A percentile compares a stretch with the other conserved stretches of the same genome.
Evolutionary conservation across 495 filamentous ascomycete species (phyloP).

Genomic region (Cercophora scortea): DNA sequence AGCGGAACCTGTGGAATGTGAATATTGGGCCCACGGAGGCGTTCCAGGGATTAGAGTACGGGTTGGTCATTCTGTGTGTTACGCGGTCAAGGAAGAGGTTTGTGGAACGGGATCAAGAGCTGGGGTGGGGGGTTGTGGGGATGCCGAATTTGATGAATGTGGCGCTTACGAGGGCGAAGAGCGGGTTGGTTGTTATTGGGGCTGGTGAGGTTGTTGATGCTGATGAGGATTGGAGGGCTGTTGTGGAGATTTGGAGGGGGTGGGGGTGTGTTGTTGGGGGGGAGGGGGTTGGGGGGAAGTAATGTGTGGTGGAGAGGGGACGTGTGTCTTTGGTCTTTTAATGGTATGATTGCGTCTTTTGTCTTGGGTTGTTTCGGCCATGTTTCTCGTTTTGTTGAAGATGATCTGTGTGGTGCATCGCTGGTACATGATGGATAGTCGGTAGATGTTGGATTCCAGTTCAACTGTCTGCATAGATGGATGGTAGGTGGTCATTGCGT

Average conservation of each 20-base stretch:
- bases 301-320: background rate
- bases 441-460: no score
- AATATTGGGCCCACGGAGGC: constrained; percentile 51
- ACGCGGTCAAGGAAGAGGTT: constrained; percentile 42
- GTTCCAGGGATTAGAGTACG: constrained; percentile 48
- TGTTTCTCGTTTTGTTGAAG: no score
- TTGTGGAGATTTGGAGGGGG: constrained; percentile 35
- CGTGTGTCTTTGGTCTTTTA: no score
- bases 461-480: no score
- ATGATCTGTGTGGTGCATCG: no score
- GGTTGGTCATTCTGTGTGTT: constrained; percentile 49
- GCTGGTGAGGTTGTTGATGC: constrained; percentile 33
- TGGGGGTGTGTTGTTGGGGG: background rate
- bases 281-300: background rate
- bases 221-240: constrained; percentile 16
- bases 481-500: no score
- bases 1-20: constrained; percentile 26
- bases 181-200: constrained; percentile 46
- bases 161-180: constrained; percentile 47
- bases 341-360: no score
- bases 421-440: no score
- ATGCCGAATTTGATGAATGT: constrained; percentile 45
- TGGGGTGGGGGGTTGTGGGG: constrained; percentile 42
- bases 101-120: constrained; percentile 33
- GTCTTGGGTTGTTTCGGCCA: no score